Base-by-base conservation (phyloP, 2,329 filamentous ascomycete genomes). In the Bertia moriformis region DNA sequence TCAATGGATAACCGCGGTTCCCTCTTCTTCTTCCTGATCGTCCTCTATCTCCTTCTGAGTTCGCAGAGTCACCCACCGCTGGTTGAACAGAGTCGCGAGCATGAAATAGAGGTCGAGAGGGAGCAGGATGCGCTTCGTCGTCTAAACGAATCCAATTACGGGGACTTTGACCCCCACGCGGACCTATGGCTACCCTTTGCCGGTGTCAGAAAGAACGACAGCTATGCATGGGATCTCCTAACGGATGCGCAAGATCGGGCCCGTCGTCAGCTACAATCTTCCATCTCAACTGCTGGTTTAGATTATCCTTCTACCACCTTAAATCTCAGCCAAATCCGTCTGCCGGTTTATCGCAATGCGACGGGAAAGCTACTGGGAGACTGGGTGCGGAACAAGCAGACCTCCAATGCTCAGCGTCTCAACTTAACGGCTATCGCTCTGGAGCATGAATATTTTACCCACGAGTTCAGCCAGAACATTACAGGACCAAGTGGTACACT, bases 281-380 rank as follows among this genome's bases (percentile, higher is more conserved):
- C 15, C 15, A 10, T 35, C 7, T 35, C 32, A 17, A 35, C 12
- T 18, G 10, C 32, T 12, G 32, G 32, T 13, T 15, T 35, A 12
- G 32, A 35, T 10, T 18, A 7, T 17, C 32, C 32, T 7, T 10
- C 10, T 7, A 7, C 10, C 17, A 10, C 32, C 15, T 15, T 35
- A 7, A 17, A 35, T 17, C 32, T 35, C 12, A 35, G 10, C 12
- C 10, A 35, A 15, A 7, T 35, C 10, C 17, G 10, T 14, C 32
- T 69, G 29, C 65, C 70, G 0, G 56, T 77, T 18, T 78, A 77
- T 49, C 63, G 57, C 37, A 76, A 78, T 51, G 56, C 73, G 15
- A 73, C 72, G 7, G 71, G 74, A 4, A 69, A 66, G 39, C 53
- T 78, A 33, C 60, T 66, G 35, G 74, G 74, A n/a, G 59, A 69